Base-by-base conservation (phyloP, 208 protist species). In the Crithidia thermophila region DNA sequence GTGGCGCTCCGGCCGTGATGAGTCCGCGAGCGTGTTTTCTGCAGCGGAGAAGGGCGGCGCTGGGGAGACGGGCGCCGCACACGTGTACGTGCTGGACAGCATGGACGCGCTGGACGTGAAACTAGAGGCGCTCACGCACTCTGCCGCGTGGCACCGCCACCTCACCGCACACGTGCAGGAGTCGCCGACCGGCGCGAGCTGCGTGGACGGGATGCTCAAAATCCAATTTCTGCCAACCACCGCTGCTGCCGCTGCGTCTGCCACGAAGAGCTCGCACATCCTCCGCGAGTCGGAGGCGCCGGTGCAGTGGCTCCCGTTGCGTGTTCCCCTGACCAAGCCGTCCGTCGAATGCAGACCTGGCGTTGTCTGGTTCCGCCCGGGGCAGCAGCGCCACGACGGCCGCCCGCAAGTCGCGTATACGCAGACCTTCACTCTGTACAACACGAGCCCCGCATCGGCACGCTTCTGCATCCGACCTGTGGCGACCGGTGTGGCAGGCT, bases 361-460 rank as follows among this genome's bases (percentile, higher is more conserved):
- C 33, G 52, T 75, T n/a, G 53, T 92, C 21, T 91, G 85, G 82
- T 96, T 96, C 68, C 71, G 67, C 50, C 91, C 88, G 1, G 86
- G 88, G n/a, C 86, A 94, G 67, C 60, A 64, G 31, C 57, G 79
- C 31, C 87, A 91, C 74, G 91, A 96, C 53, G 91, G 91, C 46
- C 78, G 88, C 34, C 79, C 45, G 23, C 91, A 96, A 72, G 84
- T 81, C 27, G 52, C 64, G 13, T 88, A 91, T 62, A 47, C 68
- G 28, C 91, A 90, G 43, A 76, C 53, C 27, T 58, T 96, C 51
- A 77, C 67, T 21, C 64, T 94, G 46, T 63, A 75, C 74, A 96
- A 90, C 68, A 64, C 63, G 23, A 71, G 75, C 23, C 25, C 77
- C 27, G 75, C 62, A 25, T 27, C 71, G 9, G 85, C 91, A 23